Conservation (phyloP, 768 basidiomycete species). For the Mycena vitilis region DNA sequence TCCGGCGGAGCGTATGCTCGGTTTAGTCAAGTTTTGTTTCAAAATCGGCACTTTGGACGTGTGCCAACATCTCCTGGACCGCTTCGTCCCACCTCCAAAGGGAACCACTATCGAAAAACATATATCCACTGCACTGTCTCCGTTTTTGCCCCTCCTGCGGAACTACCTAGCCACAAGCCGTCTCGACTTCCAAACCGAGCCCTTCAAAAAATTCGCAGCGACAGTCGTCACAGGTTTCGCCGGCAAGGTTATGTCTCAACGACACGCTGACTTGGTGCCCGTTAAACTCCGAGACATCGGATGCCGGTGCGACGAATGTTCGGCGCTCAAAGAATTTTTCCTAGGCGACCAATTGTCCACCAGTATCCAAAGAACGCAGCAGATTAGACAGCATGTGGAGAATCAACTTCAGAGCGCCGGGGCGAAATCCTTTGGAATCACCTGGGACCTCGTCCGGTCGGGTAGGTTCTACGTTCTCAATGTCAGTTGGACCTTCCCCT, state of each 20-base stretch:
- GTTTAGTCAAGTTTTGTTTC: constrained; percentile 31
- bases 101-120: constrained; percentile 3
- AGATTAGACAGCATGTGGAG: constrained; percentile 26
- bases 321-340: constrained; percentile 14
- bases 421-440: constrained; percentile 13
- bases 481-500: constrained; percentile 2
- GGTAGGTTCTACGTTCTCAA: constrained; percentile 26
- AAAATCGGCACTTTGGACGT: constrained; percentile 6
- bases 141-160: constrained; percentile 22
- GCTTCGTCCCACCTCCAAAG: constrained; percentile 4
- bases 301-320: constrained; percentile 6
- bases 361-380: neutral
- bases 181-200: constrained; percentile 10
- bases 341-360: neutral
- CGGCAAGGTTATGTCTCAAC: constrained; percentile 21
- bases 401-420: neutral
- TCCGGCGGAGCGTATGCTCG: constrained; percentile 7
- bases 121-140: constrained; percentile 17
- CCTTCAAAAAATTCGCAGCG: constrained; percentile 21
- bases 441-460: constrained; percentile 12
- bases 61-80: constrained; percentile 11
- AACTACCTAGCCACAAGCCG: constrained; percentile 1
- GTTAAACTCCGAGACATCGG: constrained; percentile 3
- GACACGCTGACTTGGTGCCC: neutral
- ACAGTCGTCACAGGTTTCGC: constrained; percentile 20